Percentiles rank a stretch among this genome's conserved stretches.
Evolutionary conservation across 345 rosid species (phyloP).

Genomic region (Ceriops tagal): DNA sequence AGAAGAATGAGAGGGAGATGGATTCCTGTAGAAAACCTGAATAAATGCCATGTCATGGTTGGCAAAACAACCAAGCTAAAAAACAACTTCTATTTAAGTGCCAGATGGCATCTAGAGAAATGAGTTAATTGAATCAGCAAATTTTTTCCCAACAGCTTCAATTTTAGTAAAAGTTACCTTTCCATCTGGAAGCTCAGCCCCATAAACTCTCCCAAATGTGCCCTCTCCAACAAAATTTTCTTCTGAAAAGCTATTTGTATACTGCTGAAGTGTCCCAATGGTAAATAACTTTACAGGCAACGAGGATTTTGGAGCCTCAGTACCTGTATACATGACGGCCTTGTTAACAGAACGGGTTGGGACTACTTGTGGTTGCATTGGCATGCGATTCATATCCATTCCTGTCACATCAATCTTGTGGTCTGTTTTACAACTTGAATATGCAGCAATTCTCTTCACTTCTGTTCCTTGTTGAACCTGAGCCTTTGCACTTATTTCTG

Average conservation of each 20-base stretch:
- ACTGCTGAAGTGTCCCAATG: conserved; percentile 81
- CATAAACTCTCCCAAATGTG: conserved; percentile 62
- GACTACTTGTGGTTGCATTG: conserved; percentile 42
- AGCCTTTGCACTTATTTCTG: conserved; percentile 27
- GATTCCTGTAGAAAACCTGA: not conserved
- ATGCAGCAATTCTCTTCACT: conserved; percentile 27
- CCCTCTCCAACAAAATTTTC: conserved; percentile 81
- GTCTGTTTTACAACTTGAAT: conserved; percentile 29
- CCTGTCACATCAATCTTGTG: conserved; percentile 18
- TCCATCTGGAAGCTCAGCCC: conserved; percentile 74
- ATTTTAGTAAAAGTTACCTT: conserved; percentile 38
- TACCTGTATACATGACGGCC: conserved; percentile 20
- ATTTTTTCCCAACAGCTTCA: no score
- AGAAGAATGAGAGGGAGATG: not conserved
- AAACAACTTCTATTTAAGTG: not conserved
- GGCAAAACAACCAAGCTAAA: not conserved
- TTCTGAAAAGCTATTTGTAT: conserved; percentile 67
- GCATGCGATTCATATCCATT: conserved; percentile 16
- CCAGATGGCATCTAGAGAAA: not conserved
- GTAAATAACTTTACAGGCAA: conserved; percentile 49
- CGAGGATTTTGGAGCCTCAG: conserved; percentile 30
- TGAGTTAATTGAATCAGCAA: no score
- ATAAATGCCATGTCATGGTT: not conserved
- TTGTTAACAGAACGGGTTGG: conserved; percentile 32
- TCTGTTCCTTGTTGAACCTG: conserved; percentile 34